A percentile compares a stretch with the other conserved stretches of the same genome.
phyloP scores from a whole-genome alignment of 768 basidiomycete species.

The Rhizopogon rudus region DNA sequence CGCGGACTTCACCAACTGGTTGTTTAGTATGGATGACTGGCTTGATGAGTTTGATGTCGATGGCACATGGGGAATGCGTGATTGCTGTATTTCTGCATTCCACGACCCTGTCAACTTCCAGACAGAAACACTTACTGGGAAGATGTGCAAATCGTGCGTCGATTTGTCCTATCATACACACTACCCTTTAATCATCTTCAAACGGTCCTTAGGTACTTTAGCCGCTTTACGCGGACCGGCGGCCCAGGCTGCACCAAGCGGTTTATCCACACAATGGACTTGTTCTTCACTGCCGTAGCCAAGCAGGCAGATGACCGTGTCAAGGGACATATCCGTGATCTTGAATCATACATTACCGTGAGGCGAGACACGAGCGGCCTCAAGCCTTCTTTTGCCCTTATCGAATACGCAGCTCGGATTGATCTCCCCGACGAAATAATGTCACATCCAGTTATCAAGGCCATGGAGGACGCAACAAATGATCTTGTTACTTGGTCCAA shows the following conservation, averaged over 20 bases:
- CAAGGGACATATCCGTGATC: conserved; percentile 31
- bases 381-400: conserved; percentile 45
- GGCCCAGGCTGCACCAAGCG: conserved; percentile 37
- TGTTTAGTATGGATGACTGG: conserved; percentile 34
- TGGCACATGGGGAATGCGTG: conserved; percentile 25
- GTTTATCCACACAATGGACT: conserved; percentile 36
- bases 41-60: conserved; percentile 32
- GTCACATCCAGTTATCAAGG: conserved; percentile 42
- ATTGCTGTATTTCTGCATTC: conserved; percentile 24
- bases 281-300: conserved; percentile 38
- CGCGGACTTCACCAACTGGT: conserved; percentile 50
- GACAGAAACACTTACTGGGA: conserved; percentile 24
- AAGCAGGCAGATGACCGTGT: conserved; percentile 40
- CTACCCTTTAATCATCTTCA: neutral
- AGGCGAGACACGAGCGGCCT: conserved; percentile 51
- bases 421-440: conserved; percentile 51
- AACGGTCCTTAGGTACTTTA: conserved; percentile 29
- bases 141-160: conserved; percentile 31
- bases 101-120: conserved; percentile 22
- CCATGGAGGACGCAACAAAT: conserved; percentile 43
- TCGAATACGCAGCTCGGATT: conserved; percentile 49
- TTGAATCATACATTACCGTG: conserved; percentile 49
- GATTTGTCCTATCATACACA: neutral
- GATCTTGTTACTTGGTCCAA: conserved; percentile 50
- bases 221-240: conserved; percentile 31